Evolutionary conservation across 2,329 filamentous ascomycete genomes (phyloP).

Genomic region (Neonectria sp.): DNA sequence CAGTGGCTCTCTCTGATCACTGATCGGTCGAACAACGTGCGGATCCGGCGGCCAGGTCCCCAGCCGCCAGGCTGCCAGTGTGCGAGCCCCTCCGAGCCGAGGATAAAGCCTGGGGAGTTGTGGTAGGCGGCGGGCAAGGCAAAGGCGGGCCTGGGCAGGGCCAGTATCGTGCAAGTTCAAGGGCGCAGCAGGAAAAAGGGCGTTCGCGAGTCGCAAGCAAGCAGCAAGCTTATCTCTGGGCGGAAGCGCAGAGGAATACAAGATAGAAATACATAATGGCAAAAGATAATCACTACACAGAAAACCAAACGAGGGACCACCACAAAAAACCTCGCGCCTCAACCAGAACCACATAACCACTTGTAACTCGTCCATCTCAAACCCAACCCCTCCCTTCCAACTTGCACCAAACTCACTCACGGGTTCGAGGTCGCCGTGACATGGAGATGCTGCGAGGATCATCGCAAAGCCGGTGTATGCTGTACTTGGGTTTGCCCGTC

Average conservation of each 20-base stretch:
- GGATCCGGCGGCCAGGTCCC: constrained; percentile 20
- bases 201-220: constrained; percentile 26
- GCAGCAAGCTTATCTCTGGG: constrained; percentile 50
- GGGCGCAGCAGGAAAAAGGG: constrained; percentile 31
- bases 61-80: not conserved
- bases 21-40: constrained; percentile 7
- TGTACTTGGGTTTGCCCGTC: constrained; percentile 28
- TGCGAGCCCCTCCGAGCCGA: constrained; percentile 9
- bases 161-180: constrained; percentile 23
- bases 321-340: constrained; percentile 34
- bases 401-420: constrained; percentile 10
- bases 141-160: constrained; percentile 15
- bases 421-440: constrained; percentile 18
- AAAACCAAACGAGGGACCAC: constrained; percentile 40
- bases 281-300: constrained; percentile 48
- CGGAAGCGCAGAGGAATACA: constrained; percentile 52
- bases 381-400: constrained; percentile 7
- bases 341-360: constrained; percentile 33
- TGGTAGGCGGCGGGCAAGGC: constrained; percentile 4
- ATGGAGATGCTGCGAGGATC: not conserved
- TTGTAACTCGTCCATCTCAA: constrained; percentile 19
- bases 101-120: constrained; percentile 3
- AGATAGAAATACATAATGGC: constrained; percentile 59
- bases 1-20: constrained; percentile 4
- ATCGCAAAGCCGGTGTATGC: constrained; percentile 19